A percentile compares a stretch with the other conserved stretches of the same genome.
phyloP scores from a whole-genome alignment of 306 rosid species.

The Acacia acuminata region DNA sequence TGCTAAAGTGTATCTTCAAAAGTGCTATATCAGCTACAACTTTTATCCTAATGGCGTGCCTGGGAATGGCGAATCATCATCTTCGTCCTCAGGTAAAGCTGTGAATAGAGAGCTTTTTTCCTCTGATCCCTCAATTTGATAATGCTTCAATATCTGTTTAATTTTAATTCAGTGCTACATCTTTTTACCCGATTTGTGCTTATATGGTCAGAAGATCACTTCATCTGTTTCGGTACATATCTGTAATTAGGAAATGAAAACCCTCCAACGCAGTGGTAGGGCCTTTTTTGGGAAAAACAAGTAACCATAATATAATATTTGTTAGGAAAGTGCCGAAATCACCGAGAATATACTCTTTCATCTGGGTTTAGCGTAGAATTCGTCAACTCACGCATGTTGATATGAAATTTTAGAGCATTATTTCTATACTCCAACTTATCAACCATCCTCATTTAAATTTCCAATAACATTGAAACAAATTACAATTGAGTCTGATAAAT shows the following conservation, averaged over 20 bases:
- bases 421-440: neutral
- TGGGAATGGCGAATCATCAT: constrained; percentile 33
- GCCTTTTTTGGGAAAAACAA: neutral
- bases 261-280: neutral
- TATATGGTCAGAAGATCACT: neutral
- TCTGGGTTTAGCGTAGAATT: neutral
- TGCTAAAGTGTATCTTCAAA: constrained; percentile 73
- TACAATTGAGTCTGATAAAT: neutral
- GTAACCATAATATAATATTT: neutral
- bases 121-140: neutral
- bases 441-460: neutral
- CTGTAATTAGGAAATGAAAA: neutral
- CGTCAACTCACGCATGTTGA: neutral
- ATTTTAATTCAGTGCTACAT: neutral
- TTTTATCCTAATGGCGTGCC: constrained; percentile 83
- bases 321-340: neutral
- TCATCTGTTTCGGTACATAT: neutral
- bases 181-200: neutral
- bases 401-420: neutral
- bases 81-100: constrained; percentile 59
- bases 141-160: neutral
- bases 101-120: neutral
- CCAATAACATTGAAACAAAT: neutral
- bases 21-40: constrained; percentile 74
- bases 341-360: neutral